Percentiles rank a stretch among this genome's conserved stretches.
Evolutionary conservation across 2,329 filamentous ascomycete species (phyloP).

Genomic region (Ascochyta koolunga): DNA sequence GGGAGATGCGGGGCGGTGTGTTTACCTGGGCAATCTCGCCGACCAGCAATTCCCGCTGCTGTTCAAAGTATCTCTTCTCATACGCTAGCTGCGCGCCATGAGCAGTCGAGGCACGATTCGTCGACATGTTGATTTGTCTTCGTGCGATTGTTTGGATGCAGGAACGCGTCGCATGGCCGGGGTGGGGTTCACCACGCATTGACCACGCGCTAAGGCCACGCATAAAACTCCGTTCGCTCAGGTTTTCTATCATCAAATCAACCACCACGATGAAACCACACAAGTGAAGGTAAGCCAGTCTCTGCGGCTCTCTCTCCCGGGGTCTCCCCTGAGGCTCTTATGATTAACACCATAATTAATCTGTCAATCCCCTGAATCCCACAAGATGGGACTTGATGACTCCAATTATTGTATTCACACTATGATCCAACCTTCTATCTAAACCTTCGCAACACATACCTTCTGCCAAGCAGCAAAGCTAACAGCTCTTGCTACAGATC

Average conservation of each 20-base stretch:
- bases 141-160: constrained; percentile 17
- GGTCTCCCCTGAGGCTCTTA: constrained; percentile 23
- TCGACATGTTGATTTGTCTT: constrained; percentile 27
- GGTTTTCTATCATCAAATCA: constrained; percentile 18
- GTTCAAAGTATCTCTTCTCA: constrained; percentile 68
- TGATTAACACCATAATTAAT: constrained; percentile 74
- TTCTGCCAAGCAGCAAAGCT: constrained; percentile 24
- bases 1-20: constrained; percentile 7
- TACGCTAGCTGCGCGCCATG: constrained; percentile 24
- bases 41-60: constrained; percentile 74
- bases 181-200: constrained; percentile 7
- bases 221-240: constrained; percentile 24
- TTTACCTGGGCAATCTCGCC: constrained; percentile 73
- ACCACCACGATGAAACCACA: constrained; percentile 42
- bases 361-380: constrained; percentile 82
- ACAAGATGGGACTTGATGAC: constrained; percentile 58
- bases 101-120: constrained; percentile 27
- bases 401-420: constrained; percentile 49
- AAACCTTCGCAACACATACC: constrained; percentile 1
- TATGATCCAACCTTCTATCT: constrained; percentile 37
- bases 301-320: constrained; percentile 6
- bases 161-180: constrained; percentile 12
- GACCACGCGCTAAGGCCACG: constrained; percentile 22
- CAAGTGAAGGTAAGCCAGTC: constrained; percentile 43
- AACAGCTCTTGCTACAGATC: constrained; percentile 26